Base-by-base conservation (phyloP, 768 basidiomycete species). In the Suillus spraguei region DNA sequence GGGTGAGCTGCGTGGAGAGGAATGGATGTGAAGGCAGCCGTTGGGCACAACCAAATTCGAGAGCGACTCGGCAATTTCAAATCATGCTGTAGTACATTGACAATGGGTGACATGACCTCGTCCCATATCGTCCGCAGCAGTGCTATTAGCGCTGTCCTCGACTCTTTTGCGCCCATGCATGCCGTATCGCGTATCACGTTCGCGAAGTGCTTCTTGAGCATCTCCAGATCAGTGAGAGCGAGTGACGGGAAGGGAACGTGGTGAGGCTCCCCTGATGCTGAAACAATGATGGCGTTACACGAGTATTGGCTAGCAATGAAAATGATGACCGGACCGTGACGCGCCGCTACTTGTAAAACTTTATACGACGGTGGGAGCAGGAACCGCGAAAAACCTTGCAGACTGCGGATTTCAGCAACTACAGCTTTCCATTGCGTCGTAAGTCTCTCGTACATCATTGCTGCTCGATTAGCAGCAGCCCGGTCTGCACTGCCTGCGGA, bases 1-100 rank as follows among this genome's bases (percentile, higher is more conserved):
- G 59, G 39, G 36, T 65, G 62, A 0, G 70, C 71, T 17, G 72
- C 68, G 35, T 72, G 71, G 4, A 72, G 22, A 2, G 68, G 72
- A 8, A 70, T 41, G 2, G 22, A 14, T 36, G 64, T 62, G 11
- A 70, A 55, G 6, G 60, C 35, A 8, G 62, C 49, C 0, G 67
- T 64, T 1, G 67, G 66, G 28, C 66, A 67, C 59, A 66, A 63
- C 66, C 66, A 66, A 24, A 70, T 61, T 10, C 58, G 66, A 42
- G 1, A 70, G 28, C 52, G n/a, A 39, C 4, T 32, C 22, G n/a
- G 20, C 32, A 32, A 36, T 6, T 64, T 61, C 28, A 65, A 50
- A 55, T 50, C 38, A 5, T 16, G 32, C 11, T 44, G 24, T 32
- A 62, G 50, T 64, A 58, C 36, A 42, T 67, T 17, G 42, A 60